Percentiles rank a stretch among this genome's conserved stretches.
Evolutionary conservation across 371 early-diverging fungal genomes (phyloP).

Genomic region (Capillidium heterosporum): DNA sequence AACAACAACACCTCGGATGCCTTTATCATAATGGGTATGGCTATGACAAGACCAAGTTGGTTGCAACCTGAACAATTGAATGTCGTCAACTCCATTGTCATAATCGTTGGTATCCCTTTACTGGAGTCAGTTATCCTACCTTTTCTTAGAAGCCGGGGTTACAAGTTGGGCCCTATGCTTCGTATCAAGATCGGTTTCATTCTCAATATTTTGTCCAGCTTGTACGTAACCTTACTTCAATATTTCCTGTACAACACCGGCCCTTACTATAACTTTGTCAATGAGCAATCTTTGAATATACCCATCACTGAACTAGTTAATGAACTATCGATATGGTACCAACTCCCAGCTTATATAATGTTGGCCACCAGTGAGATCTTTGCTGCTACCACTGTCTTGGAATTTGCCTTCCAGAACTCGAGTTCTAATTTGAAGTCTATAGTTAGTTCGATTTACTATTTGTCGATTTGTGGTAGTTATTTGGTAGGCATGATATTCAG

Average conservation of each 20-base stretch:
- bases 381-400: conserved; percentile 51
- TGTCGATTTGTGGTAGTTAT: conserved; percentile 43
- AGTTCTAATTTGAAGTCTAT: conserved; percentile 53
- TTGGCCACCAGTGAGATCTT: conserved; percentile 34
- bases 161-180: conserved; percentile 40
- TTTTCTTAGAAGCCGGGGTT: conserved; percentile 29
- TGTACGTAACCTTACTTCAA: conserved; percentile 49
- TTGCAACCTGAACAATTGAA: conserved; percentile 25
- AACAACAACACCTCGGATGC: conserved; percentile 57
- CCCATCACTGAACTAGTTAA: conserved; percentile 12
- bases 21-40: conserved; percentile 45
- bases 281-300: conserved; percentile 10
- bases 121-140: conserved; percentile 51
- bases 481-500: conserved; percentile 44
- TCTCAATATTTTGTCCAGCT: conserved; percentile 38
- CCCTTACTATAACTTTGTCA: conserved; percentile 27
- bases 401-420: conserved; percentile 61
- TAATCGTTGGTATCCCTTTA: conserved; percentile 50
- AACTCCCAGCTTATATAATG: conserved; percentile 44
- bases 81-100: conserved; percentile 27
- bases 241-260: conserved; percentile 34
- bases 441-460: conserved; percentile 45
- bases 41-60: conserved; percentile 37
- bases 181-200: conserved; percentile 57
- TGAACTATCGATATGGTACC: conserved; percentile 37